Evolutionary conservation across 73 alveolate species (phyloP).

Genomic region (Tetrahymena thermophila): DNA sequence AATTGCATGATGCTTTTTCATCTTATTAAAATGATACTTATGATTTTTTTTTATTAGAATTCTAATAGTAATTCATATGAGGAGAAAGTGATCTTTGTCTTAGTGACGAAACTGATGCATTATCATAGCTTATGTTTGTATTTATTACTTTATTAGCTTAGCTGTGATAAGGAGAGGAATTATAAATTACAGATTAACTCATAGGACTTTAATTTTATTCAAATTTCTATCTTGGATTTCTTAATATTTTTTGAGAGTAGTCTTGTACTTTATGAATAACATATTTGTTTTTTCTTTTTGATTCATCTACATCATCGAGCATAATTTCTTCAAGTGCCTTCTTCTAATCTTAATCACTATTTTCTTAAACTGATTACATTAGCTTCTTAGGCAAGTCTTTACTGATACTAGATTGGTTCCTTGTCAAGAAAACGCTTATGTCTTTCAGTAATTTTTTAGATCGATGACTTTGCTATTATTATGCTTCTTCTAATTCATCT

Average conservation of each 20-base stretch:
- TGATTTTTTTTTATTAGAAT: not conserved
- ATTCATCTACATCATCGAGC: not conserved
- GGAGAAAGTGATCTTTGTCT: not conserved
- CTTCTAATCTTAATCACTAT: not conserved
- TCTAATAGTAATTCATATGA: not conserved
- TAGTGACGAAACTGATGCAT: not conserved
- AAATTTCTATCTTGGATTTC: not conserved
- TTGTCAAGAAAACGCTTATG: not conserved
- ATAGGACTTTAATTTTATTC: not conserved
- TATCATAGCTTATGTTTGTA: not conserved
- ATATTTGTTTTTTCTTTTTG: not conserved
- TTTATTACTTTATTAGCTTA: not conserved
- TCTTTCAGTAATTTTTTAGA: not conserved
- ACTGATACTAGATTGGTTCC: not conserved
- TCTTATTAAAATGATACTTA: not conserved
- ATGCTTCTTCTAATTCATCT: not conserved
- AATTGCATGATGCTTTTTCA: not conserved
- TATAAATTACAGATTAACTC: not conserved
- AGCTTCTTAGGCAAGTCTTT: not conserved
- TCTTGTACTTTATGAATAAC: not conserved
- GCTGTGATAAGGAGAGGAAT: not conserved
- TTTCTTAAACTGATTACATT: not conserved
- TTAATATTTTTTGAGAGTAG: not conserved
- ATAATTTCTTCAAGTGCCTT: not conserved
- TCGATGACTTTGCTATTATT: not conserved